phyloP scores from a whole-genome alignment of 2,329 filamentous ascomycete genomes.

The Alternaria sp. region DNA sequence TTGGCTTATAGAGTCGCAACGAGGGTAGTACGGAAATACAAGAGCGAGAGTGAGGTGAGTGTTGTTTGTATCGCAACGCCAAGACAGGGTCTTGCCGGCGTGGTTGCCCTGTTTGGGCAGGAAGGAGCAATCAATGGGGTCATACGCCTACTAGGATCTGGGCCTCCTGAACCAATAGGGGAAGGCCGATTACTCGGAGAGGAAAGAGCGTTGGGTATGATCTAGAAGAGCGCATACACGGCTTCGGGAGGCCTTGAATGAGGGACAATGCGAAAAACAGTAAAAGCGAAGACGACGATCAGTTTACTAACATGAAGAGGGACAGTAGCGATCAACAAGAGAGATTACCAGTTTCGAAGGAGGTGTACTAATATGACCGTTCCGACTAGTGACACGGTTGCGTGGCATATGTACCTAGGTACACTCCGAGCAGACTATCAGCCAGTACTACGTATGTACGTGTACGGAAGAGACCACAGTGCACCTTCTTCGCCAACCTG shows the following conservation, averaged over 20 bases:
- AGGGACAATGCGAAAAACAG: not conserved
- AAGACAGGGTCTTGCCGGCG: slow-evolving; percentile 34
- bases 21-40: slow-evolving; percentile 25
- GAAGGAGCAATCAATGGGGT: slow-evolving; percentile 33
- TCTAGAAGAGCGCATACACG: not conserved
- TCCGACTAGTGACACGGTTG: slow-evolving; percentile 32
- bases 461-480: slow-evolving; percentile 7
- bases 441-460: slow-evolving; percentile 16
- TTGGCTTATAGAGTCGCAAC: slow-evolving; percentile 22
- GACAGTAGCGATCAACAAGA: not conserved
- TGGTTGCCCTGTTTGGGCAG: slow-evolving; percentile 27
- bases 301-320: not conserved
- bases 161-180: slow-evolving; percentile 5
- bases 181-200: not conserved
- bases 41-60: slow-evolving; percentile 18
- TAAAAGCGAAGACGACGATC: not conserved
- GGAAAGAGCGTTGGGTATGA: slow-evolving; percentile 4
- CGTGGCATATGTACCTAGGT: slow-evolving; percentile 23
- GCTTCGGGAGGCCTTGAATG: not conserved
- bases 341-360: not conserved
- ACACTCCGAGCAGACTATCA: slow-evolving; percentile 8
- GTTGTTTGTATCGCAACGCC: slow-evolving; percentile 37
- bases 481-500: slow-evolving; percentile 10
- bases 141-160: slow-evolving; percentile 25
- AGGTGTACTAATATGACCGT: slow-evolving; percentile 13